Evolutionary conservation across 2,329 filamentous ascomycete genomes (phyloP).

Genomic region (Tolypocladium album): DNA sequence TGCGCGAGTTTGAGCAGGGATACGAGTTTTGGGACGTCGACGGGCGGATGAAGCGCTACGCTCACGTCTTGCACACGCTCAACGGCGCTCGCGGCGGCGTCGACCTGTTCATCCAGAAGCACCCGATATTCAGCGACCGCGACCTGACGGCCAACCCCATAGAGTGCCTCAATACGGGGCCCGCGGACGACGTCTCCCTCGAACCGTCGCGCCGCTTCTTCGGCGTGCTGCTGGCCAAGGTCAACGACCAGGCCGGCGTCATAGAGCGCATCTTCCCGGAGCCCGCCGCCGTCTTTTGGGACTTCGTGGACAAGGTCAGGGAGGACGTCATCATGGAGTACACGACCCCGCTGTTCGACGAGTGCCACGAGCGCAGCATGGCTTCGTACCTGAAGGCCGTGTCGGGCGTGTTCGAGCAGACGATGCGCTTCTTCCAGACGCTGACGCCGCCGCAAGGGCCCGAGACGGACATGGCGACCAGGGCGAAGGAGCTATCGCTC

Average conservation of each 20-base stretch:
- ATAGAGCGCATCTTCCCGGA: conserved; percentile 77
- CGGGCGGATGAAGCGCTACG: conserved; percentile 80
- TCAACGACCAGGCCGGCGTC: conserved; percentile 72
- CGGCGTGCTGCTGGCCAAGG: conserved; percentile 56
- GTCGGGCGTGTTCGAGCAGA: conserved; percentile 80
- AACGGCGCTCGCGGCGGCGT: conserved; percentile 72
- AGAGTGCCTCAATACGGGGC: conserved; percentile 67
- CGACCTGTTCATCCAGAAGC: conserved; percentile 81
- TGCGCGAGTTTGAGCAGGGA: conserved; percentile 87
- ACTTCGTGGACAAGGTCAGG: conserved; percentile 70
- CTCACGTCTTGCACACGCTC: conserved; percentile 69
- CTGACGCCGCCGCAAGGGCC: conserved; percentile 57
- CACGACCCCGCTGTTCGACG: conserved; percentile 74
- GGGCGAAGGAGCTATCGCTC: conserved; percentile 56
- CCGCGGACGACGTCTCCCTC: conserved; percentile 58
- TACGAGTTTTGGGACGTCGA: conserved; percentile 84
- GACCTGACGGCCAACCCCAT: conserved; percentile 57
- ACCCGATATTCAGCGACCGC: conserved; percentile 69
- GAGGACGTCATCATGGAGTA: conserved; percentile 84
- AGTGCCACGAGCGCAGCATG: conserved; percentile 66
- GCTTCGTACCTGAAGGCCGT: conserved; percentile 76
- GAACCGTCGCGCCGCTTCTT: conserved; percentile 79
- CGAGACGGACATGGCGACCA: conserved; percentile 48
- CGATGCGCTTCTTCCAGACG: conserved; percentile 63
- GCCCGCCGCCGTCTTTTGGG: conserved; percentile 58